Evolutionary conservation across 345 rosid genomes (phyloP).

Genomic region (Acer campestre): DNA sequence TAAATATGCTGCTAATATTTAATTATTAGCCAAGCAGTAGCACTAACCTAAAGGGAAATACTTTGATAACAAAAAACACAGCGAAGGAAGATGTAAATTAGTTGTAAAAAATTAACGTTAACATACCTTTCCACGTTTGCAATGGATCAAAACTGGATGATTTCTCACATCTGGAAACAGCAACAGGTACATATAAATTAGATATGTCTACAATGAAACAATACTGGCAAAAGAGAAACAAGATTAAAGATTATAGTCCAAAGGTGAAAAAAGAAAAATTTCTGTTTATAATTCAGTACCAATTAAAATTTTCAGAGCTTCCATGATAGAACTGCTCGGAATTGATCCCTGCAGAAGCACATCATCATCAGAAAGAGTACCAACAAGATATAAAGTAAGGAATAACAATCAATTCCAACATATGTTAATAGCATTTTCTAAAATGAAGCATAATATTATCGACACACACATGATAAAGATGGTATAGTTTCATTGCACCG

Average conservation of each 20-base stretch:
- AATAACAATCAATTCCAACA: not conserved
- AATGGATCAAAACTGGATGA: slow-evolving; percentile 87
- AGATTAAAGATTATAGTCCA: not conserved
- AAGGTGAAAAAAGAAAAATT: not conserved
- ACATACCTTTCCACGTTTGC: slow-evolving; percentile 85
- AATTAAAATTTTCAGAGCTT: slow-evolving; percentile 69
- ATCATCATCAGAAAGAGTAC: slow-evolving; percentile 7
- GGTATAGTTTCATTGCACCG: too few species aligned
- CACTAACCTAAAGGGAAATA: not conserved
- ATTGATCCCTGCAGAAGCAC: slow-evolving; percentile 58
- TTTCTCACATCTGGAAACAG: slow-evolving; percentile 73
- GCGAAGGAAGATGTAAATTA: not conserved
- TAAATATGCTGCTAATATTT: not conserved
- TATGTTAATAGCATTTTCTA: not conserved
- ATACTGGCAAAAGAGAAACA: not conserved
- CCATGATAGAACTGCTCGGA: slow-evolving; percentile 56
- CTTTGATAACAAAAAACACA: not conserved
- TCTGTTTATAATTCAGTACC: slow-evolving; percentile 43
- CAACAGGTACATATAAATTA: not conserved
- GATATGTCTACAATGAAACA: slow-evolving; percentile 6
- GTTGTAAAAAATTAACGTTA: not conserved
- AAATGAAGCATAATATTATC: not conserved
- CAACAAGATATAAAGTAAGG: not conserved
- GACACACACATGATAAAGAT: too few species aligned
- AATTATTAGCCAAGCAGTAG: not conserved